Percentiles rank a stretch among this genome's conserved stretches.
Evolutionary conservation across 163 green algal species (phyloP).

Genomic region (Chlamydomonas reinhardtii): DNA sequence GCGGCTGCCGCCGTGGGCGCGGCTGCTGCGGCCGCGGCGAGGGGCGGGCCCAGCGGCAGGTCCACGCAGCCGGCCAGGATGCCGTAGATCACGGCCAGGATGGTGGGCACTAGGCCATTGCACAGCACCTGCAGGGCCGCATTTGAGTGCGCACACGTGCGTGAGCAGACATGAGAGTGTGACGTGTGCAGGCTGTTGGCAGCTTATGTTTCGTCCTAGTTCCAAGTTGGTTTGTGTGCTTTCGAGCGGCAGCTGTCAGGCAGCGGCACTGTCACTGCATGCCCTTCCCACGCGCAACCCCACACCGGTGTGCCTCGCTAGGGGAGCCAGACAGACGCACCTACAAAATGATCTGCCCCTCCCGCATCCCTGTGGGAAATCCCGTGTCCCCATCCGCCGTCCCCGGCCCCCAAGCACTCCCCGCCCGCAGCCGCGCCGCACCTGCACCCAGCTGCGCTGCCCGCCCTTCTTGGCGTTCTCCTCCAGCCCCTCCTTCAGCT

Average conservation of each 20-base stretch:
- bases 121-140: constrained; percentile 74
- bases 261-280: too few relatives aligned
- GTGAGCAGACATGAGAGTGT: not conserved
- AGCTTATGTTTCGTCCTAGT: too few relatives aligned
- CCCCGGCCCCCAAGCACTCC: too few relatives aligned
- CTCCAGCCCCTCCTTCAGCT: constrained; percentile 80
- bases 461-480: constrained; percentile 85
- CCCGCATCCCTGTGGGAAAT: not conserved
- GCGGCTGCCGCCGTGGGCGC: not conserved
- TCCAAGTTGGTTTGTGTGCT: too few relatives aligned
- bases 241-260: too few relatives aligned
- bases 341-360: too few relatives aligned
- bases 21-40: not conserved
- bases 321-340: too few relatives aligned
- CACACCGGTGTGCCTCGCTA: too few relatives aligned
- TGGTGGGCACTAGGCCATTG: constrained; percentile 80
- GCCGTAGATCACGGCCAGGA: constrained; percentile 75
- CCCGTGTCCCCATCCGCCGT: too few relatives aligned
- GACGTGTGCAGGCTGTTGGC: too few relatives aligned
- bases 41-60: constrained; percentile 62
- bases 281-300: too few relatives aligned
- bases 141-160: not conserved
- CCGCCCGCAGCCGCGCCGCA: constrained; percentile 43
- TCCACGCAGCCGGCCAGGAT: constrained; percentile 70
- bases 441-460: constrained; percentile 90